Evolutionary conservation across 2,329 filamentous ascomycete species (phyloP).

Genomic region (Epicoccum nigrum): DNA sequence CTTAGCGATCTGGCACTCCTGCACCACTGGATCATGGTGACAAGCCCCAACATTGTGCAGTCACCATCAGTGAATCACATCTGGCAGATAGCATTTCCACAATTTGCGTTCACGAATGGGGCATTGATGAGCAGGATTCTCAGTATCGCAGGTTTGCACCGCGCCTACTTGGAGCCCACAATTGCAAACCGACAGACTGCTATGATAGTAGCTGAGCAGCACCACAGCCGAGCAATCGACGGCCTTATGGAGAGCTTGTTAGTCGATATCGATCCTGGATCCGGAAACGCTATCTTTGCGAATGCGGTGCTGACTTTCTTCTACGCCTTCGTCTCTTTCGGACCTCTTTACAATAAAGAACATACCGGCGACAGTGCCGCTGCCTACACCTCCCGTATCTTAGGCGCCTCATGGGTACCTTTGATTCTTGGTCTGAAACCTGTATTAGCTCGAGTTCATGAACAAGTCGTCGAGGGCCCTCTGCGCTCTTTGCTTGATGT

Average conservation of each 20-base stretch:
- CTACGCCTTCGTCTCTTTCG: slow-evolving; percentile 26
- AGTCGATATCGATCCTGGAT: not conserved
- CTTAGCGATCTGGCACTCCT: slow-evolving; percentile 23
- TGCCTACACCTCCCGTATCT: slow-evolving; percentile 16
- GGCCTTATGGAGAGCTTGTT: slow-evolving; percentile 18
- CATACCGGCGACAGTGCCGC: not conserved
- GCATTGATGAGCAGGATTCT: slow-evolving; percentile 25
- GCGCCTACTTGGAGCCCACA: slow-evolving; percentile 22
- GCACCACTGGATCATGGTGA: slow-evolving; percentile 25
- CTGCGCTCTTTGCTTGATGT: slow-evolving; percentile 19
- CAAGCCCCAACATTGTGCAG: slow-evolving; percentile 19
- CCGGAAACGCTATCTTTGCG: slow-evolving; percentile 21
- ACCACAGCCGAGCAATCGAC: slow-evolving; percentile 20
- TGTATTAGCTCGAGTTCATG: slow-evolving; percentile 14
- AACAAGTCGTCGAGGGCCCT: slow-evolving; percentile 20
- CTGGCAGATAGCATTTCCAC: slow-evolving; percentile 19
- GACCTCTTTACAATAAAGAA: slow-evolving; percentile 19
- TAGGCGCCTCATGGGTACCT: slow-evolving; percentile 31
- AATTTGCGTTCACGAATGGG: slow-evolving; percentile 17
- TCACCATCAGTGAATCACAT: slow-evolving; percentile 18
- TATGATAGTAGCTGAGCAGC: slow-evolving; percentile 17
- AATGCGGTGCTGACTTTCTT: slow-evolving; percentile 16
- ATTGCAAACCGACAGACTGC: slow-evolving; percentile 8
- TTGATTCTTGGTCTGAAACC: slow-evolving; percentile 21
- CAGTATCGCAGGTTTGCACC: slow-evolving; percentile 22